These are phyloP conservation scores for Yarrowia sp. DNA, from an alignment of 805 yeast genomes.

Conservation along the genomic window DNA sequence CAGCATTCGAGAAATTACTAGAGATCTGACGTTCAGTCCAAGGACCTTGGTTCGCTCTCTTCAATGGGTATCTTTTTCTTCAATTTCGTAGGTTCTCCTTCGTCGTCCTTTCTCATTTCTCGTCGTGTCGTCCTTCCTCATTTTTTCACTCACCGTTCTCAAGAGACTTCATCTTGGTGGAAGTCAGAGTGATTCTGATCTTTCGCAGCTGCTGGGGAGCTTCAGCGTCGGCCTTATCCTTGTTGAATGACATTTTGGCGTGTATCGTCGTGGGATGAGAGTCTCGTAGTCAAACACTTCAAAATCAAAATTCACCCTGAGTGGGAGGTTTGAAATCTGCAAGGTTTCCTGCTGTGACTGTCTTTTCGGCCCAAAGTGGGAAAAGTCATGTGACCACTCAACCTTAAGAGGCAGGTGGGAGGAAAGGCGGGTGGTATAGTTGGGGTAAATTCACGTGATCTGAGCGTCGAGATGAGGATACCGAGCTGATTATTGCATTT, in stretches of 20 bases:
- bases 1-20: too few species aligned
- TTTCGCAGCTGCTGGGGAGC: slow-evolving; percentile 85
- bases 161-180: slow-evolving; percentile 97
- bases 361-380: slow-evolving; percentile 11
- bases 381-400: slow-evolving; percentile 33
- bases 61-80: too few species aligned
- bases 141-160: slow-evolving; percentile 61
- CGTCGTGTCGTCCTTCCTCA: not conserved
- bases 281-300: slow-evolving; percentile 38
- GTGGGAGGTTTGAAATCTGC: slow-evolving; percentile 37
- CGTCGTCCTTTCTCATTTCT: too few species aligned
- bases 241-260: slow-evolving; percentile 51
- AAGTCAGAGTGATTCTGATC: slow-evolving; percentile 98
- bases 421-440: not conserved
- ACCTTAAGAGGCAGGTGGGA: not conserved
- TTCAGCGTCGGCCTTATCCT: slow-evolving; percentile 85
- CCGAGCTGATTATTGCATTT: too few species aligned
- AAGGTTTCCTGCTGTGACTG: slow-evolving; percentile 25
- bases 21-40: too few species aligned
- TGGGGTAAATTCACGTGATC: slow-evolving; percentile 5
- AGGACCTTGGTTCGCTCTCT: too few species aligned
- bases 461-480: not conserved
- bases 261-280: slow-evolving; percentile 39
- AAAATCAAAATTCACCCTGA: slow-evolving; percentile 37
- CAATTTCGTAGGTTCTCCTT: too few species aligned